These are phyloP conservation scores for Trichoderma atrobrunneum DNA, from an alignment of 2,329 filamentous ascomycete genomes.

Conservation along the genomic window DNA sequence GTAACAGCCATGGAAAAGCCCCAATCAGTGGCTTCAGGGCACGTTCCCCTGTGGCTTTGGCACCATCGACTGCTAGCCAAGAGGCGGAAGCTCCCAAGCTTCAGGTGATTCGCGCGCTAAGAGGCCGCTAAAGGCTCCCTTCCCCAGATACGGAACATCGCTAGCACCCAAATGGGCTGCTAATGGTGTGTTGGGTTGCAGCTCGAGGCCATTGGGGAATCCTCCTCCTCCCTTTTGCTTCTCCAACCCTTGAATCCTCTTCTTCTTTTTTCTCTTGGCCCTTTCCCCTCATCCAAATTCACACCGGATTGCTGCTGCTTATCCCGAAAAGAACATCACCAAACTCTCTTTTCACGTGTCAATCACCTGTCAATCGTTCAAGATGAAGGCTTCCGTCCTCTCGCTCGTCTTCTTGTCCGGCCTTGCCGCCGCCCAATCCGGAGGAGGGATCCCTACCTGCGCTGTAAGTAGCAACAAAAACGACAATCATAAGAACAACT, in stretches of 20 bases:
- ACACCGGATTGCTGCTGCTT: not conserved
- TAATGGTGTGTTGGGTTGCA: not conserved
- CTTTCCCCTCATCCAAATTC: not conserved
- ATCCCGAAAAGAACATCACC: not conserved
- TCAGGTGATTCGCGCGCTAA: not conserved
- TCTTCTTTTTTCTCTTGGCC: not conserved
- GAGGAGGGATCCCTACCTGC: slow-evolving; percentile 35
- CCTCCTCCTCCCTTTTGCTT: slow-evolving; percentile 2
- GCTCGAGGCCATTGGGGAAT: not conserved
- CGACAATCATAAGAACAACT: not conserved
- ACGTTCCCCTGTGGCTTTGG: not conserved
- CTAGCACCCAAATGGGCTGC: slow-evolving; percentile 3
- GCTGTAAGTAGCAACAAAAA: slow-evolving; percentile 34
- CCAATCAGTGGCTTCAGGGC: not conserved
- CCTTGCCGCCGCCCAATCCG: slow-evolving; percentile 34
- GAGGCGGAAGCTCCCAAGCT: not conserved
- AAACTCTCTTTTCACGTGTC: not conserved
- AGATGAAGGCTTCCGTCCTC: slow-evolving; percentile 37
- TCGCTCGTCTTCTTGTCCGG: slow-evolving; percentile 32
- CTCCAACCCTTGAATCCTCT: not conserved
- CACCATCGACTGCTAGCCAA: not conserved
- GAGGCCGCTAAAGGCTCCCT: not conserved
- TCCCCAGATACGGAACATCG: not conserved
- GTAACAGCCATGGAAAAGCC: not conserved
- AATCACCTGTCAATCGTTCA: slow-evolving; percentile 20